A percentile compares a stretch with the other conserved stretches of the same genome.
Conservation (phyloP, 2,329 filamentous ascomycete species). For the Claviceps sp. region DNA sequence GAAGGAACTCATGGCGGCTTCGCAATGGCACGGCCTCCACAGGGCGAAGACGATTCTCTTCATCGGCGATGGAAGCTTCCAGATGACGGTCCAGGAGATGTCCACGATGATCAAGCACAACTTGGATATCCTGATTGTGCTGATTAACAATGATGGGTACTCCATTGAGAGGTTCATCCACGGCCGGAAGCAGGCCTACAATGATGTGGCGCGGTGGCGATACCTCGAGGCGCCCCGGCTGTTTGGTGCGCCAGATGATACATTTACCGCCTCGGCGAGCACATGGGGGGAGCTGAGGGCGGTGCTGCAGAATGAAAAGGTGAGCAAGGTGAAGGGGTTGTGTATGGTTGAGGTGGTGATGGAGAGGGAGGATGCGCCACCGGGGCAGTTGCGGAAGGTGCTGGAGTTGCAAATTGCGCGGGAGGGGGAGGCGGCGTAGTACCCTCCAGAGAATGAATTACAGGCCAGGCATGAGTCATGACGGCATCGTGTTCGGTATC, state of each 20-base stretch:
- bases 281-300: slow-evolving; percentile 5
- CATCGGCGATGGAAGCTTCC: slow-evolving; percentile 51
- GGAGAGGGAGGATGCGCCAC: slow-evolving; percentile 6
- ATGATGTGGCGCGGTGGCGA: slow-evolving; percentile 39
- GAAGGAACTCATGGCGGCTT: slow-evolving; percentile 23
- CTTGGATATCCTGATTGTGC: slow-evolving; percentile 34
- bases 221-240: slow-evolving; percentile 34
- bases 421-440: not conserved
- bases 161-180: slow-evolving; percentile 46
- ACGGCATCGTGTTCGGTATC: too few species aligned
- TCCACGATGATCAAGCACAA: slow-evolving; percentile 45
- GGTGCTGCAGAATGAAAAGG: not conserved
- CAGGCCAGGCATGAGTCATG: too few species aligned
- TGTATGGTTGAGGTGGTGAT: slow-evolving; percentile 6
- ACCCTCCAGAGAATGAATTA: not conserved
- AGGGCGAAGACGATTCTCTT: slow-evolving; percentile 34
- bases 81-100: slow-evolving; percentile 54
- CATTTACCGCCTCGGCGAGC: slow-evolving; percentile 5
- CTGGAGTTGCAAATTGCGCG: slow-evolving; percentile 3
- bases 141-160: slow-evolving; percentile 48
- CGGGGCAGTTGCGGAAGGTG: slow-evolving; percentile 4
- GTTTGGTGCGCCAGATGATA: slow-evolving; percentile 26
- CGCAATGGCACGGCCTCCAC: slow-evolving; percentile 8
- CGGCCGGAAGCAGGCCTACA: slow-evolving; percentile 38
- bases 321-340: not conserved